Evolutionary conservation across 129 eudicot species (phyloP).

Genomic region (Solidago caesia): DNA sequence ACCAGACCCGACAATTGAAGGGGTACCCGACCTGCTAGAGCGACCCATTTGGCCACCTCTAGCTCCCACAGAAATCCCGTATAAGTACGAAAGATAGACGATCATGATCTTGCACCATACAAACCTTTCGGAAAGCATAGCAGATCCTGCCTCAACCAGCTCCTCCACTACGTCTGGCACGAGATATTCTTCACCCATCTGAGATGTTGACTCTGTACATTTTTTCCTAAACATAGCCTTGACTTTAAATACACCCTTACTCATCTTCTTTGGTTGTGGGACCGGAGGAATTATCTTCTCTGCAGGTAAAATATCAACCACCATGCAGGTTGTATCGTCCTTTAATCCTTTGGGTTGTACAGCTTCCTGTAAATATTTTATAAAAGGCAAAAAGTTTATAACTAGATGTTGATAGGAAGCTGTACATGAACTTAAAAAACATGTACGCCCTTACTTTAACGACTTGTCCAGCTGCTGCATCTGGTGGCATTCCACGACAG

Average conservation of each 20-base stretch:
- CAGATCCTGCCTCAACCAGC: conserved; percentile 94
- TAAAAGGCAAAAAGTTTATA: not conserved
- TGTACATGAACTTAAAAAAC: not conserved
- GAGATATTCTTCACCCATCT: conserved; percentile 47
- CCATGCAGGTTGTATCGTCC: conserved; percentile 98
- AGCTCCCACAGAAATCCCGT: no score
- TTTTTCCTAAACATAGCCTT: conserved; percentile 83
- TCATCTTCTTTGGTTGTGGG: conserved; percentile 72
- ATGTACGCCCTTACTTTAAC: conserved; percentile 59
- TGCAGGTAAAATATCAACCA: conserved; percentile 71
- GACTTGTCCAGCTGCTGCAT: conserved; percentile 90
- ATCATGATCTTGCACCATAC: no score
- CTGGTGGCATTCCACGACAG: conserved; percentile 84
- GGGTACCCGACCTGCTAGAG: not conserved
- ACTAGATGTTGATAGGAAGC: conserved; percentile 7
- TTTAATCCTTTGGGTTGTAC: conserved; percentile 80
- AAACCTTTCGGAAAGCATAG: conserved; percentile 76
- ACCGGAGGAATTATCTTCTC: conserved; percentile 63
- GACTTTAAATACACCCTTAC: conserved; percentile 59
- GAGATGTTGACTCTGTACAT: conserved; percentile 58
- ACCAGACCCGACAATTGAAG: no score
- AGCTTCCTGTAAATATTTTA: conserved; percentile 60
- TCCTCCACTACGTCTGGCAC: conserved; percentile 88
- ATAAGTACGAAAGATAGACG: no score
- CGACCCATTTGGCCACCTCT: not conserved